Evolutionary conservation across 1,139 yeast genomes (phyloP).

Genomic region (Geotrichum histeridarum): DNA sequence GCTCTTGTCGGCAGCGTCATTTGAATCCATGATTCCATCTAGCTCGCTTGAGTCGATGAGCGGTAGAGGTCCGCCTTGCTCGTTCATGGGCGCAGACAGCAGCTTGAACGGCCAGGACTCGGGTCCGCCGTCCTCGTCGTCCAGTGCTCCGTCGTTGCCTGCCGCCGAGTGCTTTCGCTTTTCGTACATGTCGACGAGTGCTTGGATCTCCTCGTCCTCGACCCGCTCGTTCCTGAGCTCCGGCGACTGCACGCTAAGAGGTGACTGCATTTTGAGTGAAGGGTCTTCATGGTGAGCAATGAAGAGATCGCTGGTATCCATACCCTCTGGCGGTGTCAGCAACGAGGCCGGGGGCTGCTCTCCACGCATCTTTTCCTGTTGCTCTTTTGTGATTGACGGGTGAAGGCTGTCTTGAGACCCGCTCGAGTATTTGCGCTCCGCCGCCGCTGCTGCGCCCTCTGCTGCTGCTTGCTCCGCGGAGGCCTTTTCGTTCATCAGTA

Average conservation of each 20-base stretch:
- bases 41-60: slow-evolving; percentile 23
- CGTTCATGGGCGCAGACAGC: slow-evolving; percentile 8
- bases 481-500: slow-evolving; percentile 6
- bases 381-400: too few relatives aligned
- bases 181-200: not conserved
- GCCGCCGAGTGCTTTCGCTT: not conserved
- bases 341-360: too few relatives aligned
- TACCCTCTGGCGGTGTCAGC: slow-evolving; percentile 1
- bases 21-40: slow-evolving; percentile 11
- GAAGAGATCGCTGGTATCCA: not conserved
- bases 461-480: not conserved
- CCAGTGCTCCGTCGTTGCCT: not conserved
- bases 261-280: too few relatives aligned
- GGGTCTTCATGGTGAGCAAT: not conserved
- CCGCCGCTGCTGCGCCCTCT: not conserved
- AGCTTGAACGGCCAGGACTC: slow-evolving; percentile 17
- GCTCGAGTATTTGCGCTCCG: not conserved
- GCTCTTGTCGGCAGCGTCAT: not conserved
- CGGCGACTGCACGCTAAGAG: not conserved
- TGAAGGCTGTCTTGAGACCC: too few relatives aligned
- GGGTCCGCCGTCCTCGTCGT: not conserved
- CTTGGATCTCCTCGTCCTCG: slow-evolving; percentile 5
- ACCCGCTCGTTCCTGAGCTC: not conserved
- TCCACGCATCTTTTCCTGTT: too few relatives aligned
- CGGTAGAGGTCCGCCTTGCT: slow-evolving; percentile 23